Base-by-base conservation (phyloP, 2,329 filamentous ascomycete species). In the Aspergillus jensenii region DNA sequence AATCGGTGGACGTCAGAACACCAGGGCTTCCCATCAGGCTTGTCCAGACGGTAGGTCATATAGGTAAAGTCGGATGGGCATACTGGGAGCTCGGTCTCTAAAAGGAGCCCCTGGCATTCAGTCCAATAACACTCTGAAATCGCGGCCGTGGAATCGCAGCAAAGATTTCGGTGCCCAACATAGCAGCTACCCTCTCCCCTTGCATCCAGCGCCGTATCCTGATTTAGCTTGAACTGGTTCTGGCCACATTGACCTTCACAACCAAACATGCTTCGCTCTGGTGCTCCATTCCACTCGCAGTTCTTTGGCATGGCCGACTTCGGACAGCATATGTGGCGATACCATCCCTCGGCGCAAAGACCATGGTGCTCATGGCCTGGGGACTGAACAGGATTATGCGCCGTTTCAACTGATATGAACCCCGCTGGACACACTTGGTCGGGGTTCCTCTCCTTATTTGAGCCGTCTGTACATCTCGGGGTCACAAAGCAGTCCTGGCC, bases 301-400 rank as follows among this genome's bases (percentile, higher is more conserved):
- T 67, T 64, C 45, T 66, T 58, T 0, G 68, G 68, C 63, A 71
- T 67, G 1, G 59, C 43, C 6, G 63, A 59, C n/a, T 45, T 65
- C 2, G 68, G 70, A 49, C 66, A 72, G 61, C 68, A 72, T 31
- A 72, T 66, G 52, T 69, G 58, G 11, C 64, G 67, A 19, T 52
- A 71, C 59, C 56, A 65, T 2, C 68, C 65, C 49, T 65, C 59
- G 2, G 52, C 21, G 45, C 66, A 71, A 4, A 55, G 49, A 2
- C 56, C 60, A 19, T 48, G 33, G 11, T 43, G 37, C 19, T 52
- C 45, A 9, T 60, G 21, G 6, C 33, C 47, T 12, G 43, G 17
- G 17, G 58, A 40, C 40, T 60, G 58, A 7, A 61, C 15, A 11
- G 59, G 60, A n/a, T 46, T 25, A 47, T 62, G 60, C 25, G 61